phyloP scores from a whole-genome alignment of 106 monocot genomes.

The Dendrobium catenatum region DNA sequence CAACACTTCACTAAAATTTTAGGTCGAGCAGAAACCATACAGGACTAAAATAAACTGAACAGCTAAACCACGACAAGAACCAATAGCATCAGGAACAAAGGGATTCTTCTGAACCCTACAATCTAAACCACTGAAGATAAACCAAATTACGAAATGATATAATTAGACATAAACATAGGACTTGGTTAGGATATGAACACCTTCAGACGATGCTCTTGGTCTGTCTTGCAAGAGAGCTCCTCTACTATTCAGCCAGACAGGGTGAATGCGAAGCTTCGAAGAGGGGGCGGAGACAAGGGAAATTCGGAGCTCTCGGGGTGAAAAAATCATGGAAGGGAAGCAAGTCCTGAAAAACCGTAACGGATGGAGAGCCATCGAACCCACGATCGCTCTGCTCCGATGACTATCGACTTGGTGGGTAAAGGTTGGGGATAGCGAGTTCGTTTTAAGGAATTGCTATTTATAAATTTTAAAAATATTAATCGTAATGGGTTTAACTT shows the following conservation, averaged over 20 bases:
- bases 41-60: neutral
- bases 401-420: neutral
- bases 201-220: constrained; percentile 6
- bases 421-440: neutral
- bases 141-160: neutral
- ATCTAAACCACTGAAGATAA: neutral
- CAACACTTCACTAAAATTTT: too few relatives aligned
- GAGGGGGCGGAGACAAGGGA: neutral
- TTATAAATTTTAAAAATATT: too few relatives aligned
- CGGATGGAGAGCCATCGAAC: neutral
- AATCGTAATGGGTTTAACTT: too few relatives aligned
- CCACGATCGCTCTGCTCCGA: neutral
- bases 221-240: neutral
- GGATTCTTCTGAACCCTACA: neutral
- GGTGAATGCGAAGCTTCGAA: neutral
- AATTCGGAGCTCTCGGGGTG: neutral
- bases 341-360: neutral
- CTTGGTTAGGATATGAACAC: neutral
- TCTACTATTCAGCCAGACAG: neutral
- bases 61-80: neutral
- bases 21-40: too few relatives aligned
- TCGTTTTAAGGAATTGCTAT: neutral
- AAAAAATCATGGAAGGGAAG: neutral
- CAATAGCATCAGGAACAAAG: neutral
- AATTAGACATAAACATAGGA: neutral